Evolutionary conservation across 257 asterid species (phyloP).

Genomic region (Echium plantagineum): DNA sequence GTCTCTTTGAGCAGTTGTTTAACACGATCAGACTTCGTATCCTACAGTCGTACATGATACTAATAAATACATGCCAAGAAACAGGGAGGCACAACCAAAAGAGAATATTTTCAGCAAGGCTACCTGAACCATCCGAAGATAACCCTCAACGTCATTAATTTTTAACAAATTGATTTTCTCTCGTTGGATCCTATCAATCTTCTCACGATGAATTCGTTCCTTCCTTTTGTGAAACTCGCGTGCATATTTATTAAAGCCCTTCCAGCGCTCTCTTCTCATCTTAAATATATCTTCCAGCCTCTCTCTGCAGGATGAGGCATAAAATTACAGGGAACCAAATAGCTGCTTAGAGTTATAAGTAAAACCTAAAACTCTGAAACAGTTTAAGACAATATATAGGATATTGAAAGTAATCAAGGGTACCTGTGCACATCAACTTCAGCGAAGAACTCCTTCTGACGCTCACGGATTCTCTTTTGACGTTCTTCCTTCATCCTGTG

Average conservation of each 20-base stretch:
- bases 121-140: slow-evolving; percentile 99
- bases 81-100: slow-evolving; percentile 5
- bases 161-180: slow-evolving; percentile 92
- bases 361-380: neutral
- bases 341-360: neutral
- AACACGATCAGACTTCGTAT: slow-evolving; percentile 96
- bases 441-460: slow-evolving; percentile 94
- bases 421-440: slow-evolving; percentile 97
- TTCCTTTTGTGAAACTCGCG: slow-evolving; percentile 96
- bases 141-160: slow-evolving; percentile 98
- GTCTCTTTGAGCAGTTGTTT: slow-evolving; percentile 89
- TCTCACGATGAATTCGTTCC: slow-evolving; percentile 95
- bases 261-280: slow-evolving; percentile 92
- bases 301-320: slow-evolving; percentile 48
- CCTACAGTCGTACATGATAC: slow-evolving; percentile 34
- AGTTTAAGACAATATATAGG: neutral
- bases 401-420: slow-evolving; percentile 5
- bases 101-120: slow-evolving; percentile 7
- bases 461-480: slow-evolving; percentile 80
- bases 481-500: slow-evolving; percentile 99
- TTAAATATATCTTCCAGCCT: slow-evolving; percentile 86
- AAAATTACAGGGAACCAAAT: slow-evolving; percentile 6
- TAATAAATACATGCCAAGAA: slow-evolving; percentile 5
- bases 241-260: slow-evolving; percentile 68
- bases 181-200: slow-evolving; percentile 96